phyloP scores from a whole-genome alignment of 345 rosid genomes.

The Gossypium stocksii region DNA sequence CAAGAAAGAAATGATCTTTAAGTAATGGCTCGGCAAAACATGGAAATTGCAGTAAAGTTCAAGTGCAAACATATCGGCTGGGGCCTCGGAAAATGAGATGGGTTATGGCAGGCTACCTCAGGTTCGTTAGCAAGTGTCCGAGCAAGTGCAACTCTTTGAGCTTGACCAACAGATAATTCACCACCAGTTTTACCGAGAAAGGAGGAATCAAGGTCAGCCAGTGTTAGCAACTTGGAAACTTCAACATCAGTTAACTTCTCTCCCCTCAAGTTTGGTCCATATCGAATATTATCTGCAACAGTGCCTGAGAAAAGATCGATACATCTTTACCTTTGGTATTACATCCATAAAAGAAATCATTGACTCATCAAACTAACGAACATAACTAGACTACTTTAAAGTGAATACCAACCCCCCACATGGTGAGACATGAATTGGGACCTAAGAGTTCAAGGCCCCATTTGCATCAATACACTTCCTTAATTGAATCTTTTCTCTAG shows the following conservation, averaged over 20 bases:
- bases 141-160: conserved; percentile 93
- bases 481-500: too few relatives aligned
- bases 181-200: conserved; percentile 43
- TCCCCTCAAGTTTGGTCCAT: conserved; percentile 77
- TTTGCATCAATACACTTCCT: too few relatives aligned
- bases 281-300: conserved; percentile 73
- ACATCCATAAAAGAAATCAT: background rate
- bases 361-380: background rate
- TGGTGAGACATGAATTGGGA: background rate
- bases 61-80: background rate
- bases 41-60: background rate
- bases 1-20: background rate
- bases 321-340: background rate
- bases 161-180: conserved; percentile 81
- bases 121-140: conserved; percentile 87
- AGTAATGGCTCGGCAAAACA: background rate
- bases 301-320: conserved; percentile 40
- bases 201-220: conserved; percentile 74
- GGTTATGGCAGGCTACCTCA: conserved; percentile 32
- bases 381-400: background rate
- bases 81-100: too few relatives aligned
- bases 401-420: background rate
- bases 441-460: too few relatives aligned
- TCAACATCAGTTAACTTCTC: conserved; percentile 49
- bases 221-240: conserved; percentile 49